These are phyloP conservation scores for Solanum aculeatissimum DNA, from an alignment of 305 asterid species.

Conservation along the genomic window DNA sequence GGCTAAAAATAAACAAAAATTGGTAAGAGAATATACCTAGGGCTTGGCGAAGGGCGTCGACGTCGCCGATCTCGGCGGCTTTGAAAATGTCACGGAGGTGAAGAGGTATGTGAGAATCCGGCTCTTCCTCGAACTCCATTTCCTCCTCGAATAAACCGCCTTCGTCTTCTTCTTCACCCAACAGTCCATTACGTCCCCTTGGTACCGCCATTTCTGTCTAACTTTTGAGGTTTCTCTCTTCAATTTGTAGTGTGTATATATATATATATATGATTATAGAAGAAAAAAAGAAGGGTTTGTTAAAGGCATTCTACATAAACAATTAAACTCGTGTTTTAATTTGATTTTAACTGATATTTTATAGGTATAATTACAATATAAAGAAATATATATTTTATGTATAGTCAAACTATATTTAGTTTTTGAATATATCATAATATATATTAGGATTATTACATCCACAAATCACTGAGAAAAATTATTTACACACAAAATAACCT, in stretches of 20 bases:
- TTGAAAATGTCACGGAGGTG: slow-evolving; percentile 69
- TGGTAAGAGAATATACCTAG: slow-evolving; percentile 29
- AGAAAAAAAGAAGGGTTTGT: no score
- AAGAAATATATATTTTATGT: no score
- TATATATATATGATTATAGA: no score
- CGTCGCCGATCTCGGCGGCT: slow-evolving; percentile 62
- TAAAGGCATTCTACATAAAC: no score
- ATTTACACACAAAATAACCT: no score
- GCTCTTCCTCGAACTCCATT: neutral
- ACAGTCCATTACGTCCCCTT: slow-evolving; percentile 46
- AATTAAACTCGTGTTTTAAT: no score
- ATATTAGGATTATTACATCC: no score
- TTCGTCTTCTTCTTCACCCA: slow-evolving; percentile 51
- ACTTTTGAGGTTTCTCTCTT: neutral
- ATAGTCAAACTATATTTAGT: no score
- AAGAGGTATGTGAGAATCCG: slow-evolving; percentile 36
- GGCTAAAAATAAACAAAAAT: neutral
- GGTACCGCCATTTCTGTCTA: slow-evolving; percentile 53
- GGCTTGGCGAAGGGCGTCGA: slow-evolving; percentile 56
- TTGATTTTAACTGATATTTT: neutral
- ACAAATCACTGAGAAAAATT: no score
- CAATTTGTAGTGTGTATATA: no score
- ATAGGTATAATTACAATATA: no score
- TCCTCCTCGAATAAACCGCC: slow-evolving; percentile 35
- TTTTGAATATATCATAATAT: no score